Evolutionary conservation across 768 basidiomycete species (phyloP), one percentile per base, ranked within the genome.

Genomic region (Calvatia gigantea): DNA sequence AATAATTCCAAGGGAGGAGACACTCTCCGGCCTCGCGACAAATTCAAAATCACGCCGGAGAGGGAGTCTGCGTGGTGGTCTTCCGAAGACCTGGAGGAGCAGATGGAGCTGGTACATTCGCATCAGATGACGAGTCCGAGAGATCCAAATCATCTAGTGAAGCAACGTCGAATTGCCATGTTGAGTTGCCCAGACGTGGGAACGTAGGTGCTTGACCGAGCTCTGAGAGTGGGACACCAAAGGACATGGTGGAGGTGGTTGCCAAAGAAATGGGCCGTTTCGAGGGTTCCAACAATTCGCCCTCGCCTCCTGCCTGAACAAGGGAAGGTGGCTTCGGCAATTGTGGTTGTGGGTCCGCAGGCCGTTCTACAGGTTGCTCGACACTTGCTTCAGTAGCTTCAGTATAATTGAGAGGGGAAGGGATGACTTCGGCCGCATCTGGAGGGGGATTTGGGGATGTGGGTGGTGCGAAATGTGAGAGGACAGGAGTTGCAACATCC

Each of bases 11-110:
- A 91, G 84, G 29, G 91, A 94, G 1, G 89, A 91, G 23, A 89
- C 87, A 41, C 83, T 79, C 5, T 87, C 84, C n/a, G 83, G 73
- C 5, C 84, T 77, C 27, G 58, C 55, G 12, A 91, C 80, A 60
- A 92, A 91, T 67, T 91, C 88, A 57, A 93, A 91, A 57, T 92
- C 89, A 21, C 87, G 82, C 4, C 90, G 82, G 42, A 83, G 75
- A 0, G 91, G 91, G 21, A 93, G 71, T 60, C 83, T 82, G 23
- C 84, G 78, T 6, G 75, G 72, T 0, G 70, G 70, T 59, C 78
- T 81, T 45, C n/a, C 81, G 75, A 31, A 86, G 67, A n/a, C 83
- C 85, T 6, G 80, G 76, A 0, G 78, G 80, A 1, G 70, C 69
- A 29, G 75, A 65, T 4, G 75, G 74, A 2, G 62, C 70, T 32